A percentile compares a stretch with the other conserved stretches of the same genome.
Evolutionary conservation across 345 rosid genomes (phyloP).

Genomic region (Turnera subulata): DNA sequence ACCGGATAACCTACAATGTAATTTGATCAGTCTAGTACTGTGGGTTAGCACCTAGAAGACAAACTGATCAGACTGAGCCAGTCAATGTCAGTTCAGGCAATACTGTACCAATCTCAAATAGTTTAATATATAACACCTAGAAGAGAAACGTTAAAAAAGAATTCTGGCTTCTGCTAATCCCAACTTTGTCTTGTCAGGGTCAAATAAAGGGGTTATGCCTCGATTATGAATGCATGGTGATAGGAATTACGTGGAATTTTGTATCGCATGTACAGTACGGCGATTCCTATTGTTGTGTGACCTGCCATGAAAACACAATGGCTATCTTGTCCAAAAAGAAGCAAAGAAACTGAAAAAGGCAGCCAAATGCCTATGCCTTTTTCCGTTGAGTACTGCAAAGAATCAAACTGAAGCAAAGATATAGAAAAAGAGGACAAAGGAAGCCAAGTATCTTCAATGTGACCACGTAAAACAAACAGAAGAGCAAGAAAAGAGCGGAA

Average conservation of each 20-base stretch:
- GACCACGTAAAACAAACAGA: slow-evolving; percentile 1
- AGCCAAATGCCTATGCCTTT: slow-evolving; percentile 10
- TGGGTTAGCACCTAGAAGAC: too few relatives aligned
- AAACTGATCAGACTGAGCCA: too few relatives aligned
- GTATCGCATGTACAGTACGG: too few relatives aligned
- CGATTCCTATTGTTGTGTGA: neutral
- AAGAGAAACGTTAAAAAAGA: too few relatives aligned
- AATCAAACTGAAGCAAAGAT: neutral
- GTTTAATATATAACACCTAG: neutral
- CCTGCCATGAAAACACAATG: slow-evolving; percentile 7
- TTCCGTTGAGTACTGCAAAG: slow-evolving; percentile 4
- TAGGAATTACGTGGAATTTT: neutral
- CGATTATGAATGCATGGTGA: neutral
- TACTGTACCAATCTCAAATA: neutral
- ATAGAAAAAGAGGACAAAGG: neutral
- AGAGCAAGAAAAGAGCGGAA: neutral
- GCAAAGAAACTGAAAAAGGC: slow-evolving; percentile 6
- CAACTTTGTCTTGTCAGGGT: too few relatives aligned
- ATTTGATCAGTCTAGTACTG: too few relatives aligned
- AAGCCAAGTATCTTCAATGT: slow-evolving; percentile 7
- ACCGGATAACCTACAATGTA: too few relatives aligned
- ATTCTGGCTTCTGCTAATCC: too few relatives aligned
- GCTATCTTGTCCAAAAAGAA: slow-evolving; percentile 8
- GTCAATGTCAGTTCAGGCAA: neutral
- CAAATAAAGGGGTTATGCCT: neutral